Evolutionary conservation across 768 basidiomycete genomes (phyloP), one percentile per base, ranked within the genome.

Genomic region (Clavaria fumosa): DNA sequence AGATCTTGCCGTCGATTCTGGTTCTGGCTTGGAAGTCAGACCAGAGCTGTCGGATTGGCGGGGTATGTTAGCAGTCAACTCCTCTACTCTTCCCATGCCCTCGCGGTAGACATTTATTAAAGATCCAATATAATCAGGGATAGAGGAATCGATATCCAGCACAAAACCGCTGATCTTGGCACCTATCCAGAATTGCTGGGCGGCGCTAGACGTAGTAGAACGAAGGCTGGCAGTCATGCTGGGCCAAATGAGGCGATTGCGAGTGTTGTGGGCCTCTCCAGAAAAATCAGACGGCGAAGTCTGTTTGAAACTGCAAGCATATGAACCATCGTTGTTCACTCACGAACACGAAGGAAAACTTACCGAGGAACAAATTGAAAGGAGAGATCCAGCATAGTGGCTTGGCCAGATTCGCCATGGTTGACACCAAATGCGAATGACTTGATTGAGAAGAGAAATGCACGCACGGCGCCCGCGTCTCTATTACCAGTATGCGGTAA

Each of bases 291-390:
- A 55, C 2, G 77, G 50, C 28, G 69, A 52, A 11, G 74, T 70
- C 49, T 90, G 88, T 47, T 78, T 72, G 56, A 96, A 96, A 10
- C 83, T 86, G 53, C 9, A 22, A 32, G 15, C n/a, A 19, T n/a
- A 20, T 55, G 20, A 53, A 41, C n/a, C n/a, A 21, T 34, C 15
- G 12, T 7, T 26, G 24, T 41, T 31, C 11, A 31, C 39, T 9
- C 24, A 21, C 43, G 26, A 44, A 17, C 18, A n/a, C 23, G 14
- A 35, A 39, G 12, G 10, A 6, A 18, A 27, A 50, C 70, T 46
- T 59, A 88, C 86, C 66, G 59, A 31, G 78, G 57, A 2, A 90
- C 69, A 54, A 96, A 95, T 55, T 91, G 88, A 53, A 95, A 75
- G 9, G 79, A 79, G 43, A 93, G 66, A 6, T 70, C 66, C 37